Evolutionary conservation across 176 grass and related monocot species (phyloP).

Genomic region (Juncus effusus): DNA sequence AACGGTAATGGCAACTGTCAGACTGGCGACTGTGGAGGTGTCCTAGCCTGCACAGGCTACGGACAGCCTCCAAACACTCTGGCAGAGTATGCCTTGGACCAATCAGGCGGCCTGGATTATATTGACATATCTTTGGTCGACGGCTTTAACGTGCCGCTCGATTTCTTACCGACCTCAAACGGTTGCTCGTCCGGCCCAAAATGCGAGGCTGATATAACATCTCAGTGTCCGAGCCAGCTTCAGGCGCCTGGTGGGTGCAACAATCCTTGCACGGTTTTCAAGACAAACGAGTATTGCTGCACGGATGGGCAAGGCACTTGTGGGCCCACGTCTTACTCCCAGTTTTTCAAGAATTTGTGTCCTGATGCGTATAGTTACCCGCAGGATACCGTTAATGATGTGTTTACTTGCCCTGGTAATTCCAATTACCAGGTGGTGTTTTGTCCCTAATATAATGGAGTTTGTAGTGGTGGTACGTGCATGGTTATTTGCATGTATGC

Average conservation of each 20-base stretch:
- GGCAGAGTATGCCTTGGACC: constrained; percentile 37
- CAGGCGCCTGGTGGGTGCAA: constrained; percentile 40
- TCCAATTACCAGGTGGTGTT: constrained; percentile 28
- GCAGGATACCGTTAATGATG: background rate
- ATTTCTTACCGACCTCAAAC: constrained; percentile 23
- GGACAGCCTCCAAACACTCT: constrained; percentile 39
- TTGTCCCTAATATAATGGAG: constrained; percentile 9
- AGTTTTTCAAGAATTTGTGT: constrained; percentile 27
- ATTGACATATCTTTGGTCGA: constrained; percentile 62
- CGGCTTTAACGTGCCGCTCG: constrained; percentile 60
- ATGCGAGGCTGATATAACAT: constrained; percentile 35
- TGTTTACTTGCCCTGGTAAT: constrained; percentile 15
- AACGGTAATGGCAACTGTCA: constrained; percentile 32
- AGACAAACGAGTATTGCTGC: constrained; percentile 45
- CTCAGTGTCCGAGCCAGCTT: constrained; percentile 42
- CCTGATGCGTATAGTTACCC: constrained; percentile 26
- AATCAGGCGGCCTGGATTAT: constrained; percentile 32
- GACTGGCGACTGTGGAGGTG: constrained; percentile 53
- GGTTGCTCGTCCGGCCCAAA: background rate
- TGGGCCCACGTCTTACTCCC: constrained; percentile 27
- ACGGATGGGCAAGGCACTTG: constrained; percentile 16
- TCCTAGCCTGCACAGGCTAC: constrained; percentile 28
- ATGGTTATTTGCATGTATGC: too few species aligned
- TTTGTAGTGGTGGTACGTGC: too few species aligned
- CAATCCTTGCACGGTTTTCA: constrained; percentile 44